Evolutionary conservation across 163 green algal species (phyloP).

Genomic region (Scenedesmus sp.): DNA sequence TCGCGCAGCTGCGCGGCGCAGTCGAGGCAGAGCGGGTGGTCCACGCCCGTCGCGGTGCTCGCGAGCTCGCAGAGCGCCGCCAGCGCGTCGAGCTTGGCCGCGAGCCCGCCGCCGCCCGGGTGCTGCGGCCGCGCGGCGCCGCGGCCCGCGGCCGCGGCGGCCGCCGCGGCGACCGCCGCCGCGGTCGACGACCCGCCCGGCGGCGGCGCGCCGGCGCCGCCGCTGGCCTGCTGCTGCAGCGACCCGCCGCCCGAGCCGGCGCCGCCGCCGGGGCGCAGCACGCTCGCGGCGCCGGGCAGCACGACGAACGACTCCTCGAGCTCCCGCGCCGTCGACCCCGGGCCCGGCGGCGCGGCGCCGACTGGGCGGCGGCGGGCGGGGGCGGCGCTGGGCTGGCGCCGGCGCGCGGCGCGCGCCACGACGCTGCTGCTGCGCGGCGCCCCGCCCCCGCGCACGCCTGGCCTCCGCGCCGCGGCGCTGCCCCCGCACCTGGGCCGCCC

Average conservation of each 20-base stretch:
- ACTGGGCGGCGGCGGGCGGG: too few species aligned
- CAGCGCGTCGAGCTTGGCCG: slow-evolving; percentile 70
- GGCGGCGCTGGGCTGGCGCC: too few species aligned
- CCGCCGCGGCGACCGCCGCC: not conserved
- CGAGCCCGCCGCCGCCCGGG: slow-evolving; percentile 49
- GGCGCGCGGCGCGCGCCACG: too few species aligned
- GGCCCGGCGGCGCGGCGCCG: too few species aligned
- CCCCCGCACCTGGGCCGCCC: too few species aligned
- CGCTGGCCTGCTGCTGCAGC: not conserved
- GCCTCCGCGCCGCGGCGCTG: too few species aligned
- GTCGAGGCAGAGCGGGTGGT: slow-evolving; percentile 89
- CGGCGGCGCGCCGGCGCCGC: not conserved
- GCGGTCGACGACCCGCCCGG: not conserved
- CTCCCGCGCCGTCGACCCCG: too few species aligned
- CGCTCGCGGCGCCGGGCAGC: slow-evolving; percentile 51
- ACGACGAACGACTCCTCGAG: slow-evolving; percentile 84
- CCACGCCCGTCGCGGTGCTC: slow-evolving; percentile 69
- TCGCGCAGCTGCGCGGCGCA: slow-evolving; percentile 76
- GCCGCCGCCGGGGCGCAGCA: slow-evolving; percentile 34
- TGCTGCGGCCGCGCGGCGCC: not conserved
- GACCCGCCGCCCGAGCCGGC: not conserved
- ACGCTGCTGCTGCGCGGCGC: too few species aligned
- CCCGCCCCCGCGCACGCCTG: too few species aligned
- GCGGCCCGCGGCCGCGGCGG: slow-evolving; percentile 23
- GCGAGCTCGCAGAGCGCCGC: slow-evolving; percentile 76